Percentiles rank a stretch among this genome's conserved stretches.
Conservation (phyloP, 352 stramenopile genomes). For the Pythium grandisporangium region DNA sequence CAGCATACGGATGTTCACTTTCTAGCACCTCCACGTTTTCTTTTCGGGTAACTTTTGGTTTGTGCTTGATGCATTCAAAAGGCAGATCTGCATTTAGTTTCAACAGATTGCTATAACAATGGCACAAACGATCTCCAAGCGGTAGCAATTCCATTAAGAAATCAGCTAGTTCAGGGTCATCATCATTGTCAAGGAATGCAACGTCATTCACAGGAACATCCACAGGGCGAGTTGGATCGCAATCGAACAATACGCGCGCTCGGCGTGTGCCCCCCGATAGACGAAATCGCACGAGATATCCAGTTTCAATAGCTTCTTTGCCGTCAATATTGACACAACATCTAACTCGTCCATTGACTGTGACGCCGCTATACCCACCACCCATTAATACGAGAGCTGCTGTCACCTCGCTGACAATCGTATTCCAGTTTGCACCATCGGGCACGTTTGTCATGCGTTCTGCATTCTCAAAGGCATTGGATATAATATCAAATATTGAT, state of each 20-base stretch:
- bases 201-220: constrained; percentile 47
- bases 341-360: constrained; percentile 46
- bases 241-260: constrained; percentile 61
- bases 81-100: constrained; percentile 7
- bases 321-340: constrained; percentile 68
- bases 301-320: constrained; percentile 64
- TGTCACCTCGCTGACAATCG: constrained; percentile 9
- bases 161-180: constrained; percentile 24
- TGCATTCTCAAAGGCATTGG: too few species aligned
- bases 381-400: constrained; percentile 46
- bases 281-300: constrained; percentile 45
- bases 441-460: too few species aligned
- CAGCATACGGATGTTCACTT: constrained; percentile 63
- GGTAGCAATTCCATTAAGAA: constrained; percentile 22
- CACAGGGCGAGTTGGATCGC: constrained; percentile 35
- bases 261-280: constrained; percentile 27
- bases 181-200: constrained; percentile 26
- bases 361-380: constrained; percentile 35
- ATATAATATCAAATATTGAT: too few species aligned
- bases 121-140: neutral
- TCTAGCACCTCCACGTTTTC: constrained; percentile 71
- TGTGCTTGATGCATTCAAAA: constrained; percentile 11
- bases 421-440: too few species aligned
- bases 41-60: constrained; percentile 42
- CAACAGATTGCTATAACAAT: constrained; percentile 19